Conservation (phyloP, 2,329 filamentous ascomycete species). For the Arthrobotrys entomopaga region DNA sequence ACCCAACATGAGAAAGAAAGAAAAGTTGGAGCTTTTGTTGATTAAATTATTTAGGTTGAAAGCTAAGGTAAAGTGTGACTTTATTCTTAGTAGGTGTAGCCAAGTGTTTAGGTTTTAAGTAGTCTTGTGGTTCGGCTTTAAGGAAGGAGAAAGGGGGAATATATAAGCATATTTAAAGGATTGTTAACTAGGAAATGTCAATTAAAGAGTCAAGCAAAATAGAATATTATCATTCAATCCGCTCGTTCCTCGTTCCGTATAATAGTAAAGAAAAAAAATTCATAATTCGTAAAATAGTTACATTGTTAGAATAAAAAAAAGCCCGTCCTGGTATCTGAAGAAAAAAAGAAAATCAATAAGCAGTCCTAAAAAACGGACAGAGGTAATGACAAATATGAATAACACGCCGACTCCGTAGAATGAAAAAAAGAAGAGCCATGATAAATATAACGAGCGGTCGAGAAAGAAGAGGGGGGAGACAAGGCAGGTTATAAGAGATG, state of each 20-base stretch:
- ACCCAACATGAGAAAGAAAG: no score
- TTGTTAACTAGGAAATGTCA: no score
- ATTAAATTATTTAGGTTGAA: no score
- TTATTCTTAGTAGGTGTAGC: no score
- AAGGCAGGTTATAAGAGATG: no score
- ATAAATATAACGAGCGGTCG: background rate
- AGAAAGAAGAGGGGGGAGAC: background rate
- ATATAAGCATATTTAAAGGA: no score
- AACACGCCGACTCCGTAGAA: slow-evolving; percentile 1
- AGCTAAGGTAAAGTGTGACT: no score
- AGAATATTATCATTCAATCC: no score
- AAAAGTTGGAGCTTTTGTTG: background rate
- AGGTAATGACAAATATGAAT: background rate
- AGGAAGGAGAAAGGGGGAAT: no score
- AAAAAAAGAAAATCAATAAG: background rate
- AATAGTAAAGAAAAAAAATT: background rate
- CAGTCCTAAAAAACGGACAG: background rate
- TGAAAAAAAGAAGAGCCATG: background rate
- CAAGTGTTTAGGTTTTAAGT: no score
- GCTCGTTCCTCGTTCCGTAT: background rate
- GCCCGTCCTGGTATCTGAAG: slow-evolving; percentile 18
- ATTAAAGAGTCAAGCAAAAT: no score
- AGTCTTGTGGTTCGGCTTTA: no score
- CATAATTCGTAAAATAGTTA: slow-evolving; percentile 1
- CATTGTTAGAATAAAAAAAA: slow-evolving; percentile 2